phyloP scores from a whole-genome alignment of 371 early-diverging fungal species.

The Mucor indicus region DNA sequence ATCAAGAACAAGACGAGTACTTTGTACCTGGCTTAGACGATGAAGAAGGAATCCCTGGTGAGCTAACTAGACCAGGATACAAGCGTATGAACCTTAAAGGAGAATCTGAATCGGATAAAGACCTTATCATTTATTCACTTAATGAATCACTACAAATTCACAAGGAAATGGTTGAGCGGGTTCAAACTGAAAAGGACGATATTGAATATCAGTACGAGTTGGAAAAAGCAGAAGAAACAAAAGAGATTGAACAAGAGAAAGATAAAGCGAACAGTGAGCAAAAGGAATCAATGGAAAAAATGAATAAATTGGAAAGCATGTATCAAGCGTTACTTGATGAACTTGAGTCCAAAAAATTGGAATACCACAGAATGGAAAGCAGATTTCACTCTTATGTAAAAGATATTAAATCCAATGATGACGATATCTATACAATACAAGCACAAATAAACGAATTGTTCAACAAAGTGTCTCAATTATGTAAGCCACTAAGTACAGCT shows the following conservation, averaged over 20 bases:
- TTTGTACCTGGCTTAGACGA: too few species aligned
- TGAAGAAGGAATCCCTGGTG: too few species aligned
- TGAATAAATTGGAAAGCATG: slow-evolving; percentile 3
- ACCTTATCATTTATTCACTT: slow-evolving; percentile 33
- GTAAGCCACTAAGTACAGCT: too few species aligned
- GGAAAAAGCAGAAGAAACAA: background rate
- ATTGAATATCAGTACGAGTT: slow-evolving; percentile 17
- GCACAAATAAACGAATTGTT: too few species aligned
- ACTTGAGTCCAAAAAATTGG: slow-evolving; percentile 22
- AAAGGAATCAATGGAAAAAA: slow-evolving; percentile 1
- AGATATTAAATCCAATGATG: too few species aligned
- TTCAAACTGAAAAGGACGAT: slow-evolving; percentile 25
- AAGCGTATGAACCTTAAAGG: slow-evolving; percentile 16
- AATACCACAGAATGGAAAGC: slow-evolving; percentile 33
- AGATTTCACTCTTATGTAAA: slow-evolving; percentile 33
- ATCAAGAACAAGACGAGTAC: too few species aligned
- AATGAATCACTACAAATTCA: slow-evolving; percentile 41
- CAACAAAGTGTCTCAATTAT: too few species aligned
- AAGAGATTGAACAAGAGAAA: slow-evolving; percentile 1
- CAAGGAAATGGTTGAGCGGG: slow-evolving; percentile 40
- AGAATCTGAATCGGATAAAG: slow-evolving; percentile 40
- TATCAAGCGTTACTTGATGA: slow-evolving; percentile 19
- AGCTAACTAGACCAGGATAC: too few species aligned
- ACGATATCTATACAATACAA: too few species aligned
- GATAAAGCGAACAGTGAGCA: slow-evolving; percentile 2